phyloP scores from a whole-genome alignment of 495 filamentous ascomycete genomes.

The Tetracladium setigerum region DNA sequence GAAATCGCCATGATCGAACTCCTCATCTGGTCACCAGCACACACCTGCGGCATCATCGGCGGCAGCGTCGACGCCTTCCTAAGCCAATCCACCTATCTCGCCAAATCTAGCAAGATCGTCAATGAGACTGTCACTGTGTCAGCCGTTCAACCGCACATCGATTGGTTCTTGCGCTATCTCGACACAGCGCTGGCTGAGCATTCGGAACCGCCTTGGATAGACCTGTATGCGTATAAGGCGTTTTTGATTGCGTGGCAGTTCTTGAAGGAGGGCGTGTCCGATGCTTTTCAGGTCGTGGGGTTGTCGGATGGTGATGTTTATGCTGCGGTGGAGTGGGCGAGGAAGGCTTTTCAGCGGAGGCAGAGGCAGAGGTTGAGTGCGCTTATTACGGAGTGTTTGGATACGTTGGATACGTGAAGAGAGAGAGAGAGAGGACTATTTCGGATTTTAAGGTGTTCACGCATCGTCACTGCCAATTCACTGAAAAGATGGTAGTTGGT shows the following conservation, averaged over 20 bases:
- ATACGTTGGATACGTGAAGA: slow-evolving; percentile 12
- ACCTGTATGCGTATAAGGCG: slow-evolving; percentile 31
- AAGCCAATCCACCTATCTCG: slow-evolving; percentile 23
- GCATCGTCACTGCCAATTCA: no score
- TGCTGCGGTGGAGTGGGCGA: slow-evolving; percentile 27
- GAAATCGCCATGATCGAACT: slow-evolving; percentile 32
- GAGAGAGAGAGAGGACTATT: neutral
- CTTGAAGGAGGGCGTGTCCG: slow-evolving; percentile 18
- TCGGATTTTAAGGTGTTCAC: no score
- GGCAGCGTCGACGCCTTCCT: slow-evolving; percentile 26
- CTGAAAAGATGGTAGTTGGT: no score
- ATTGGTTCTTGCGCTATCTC: slow-evolving; percentile 33
- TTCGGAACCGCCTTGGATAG: slow-evolving; percentile 28
- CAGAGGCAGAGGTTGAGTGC: slow-evolving; percentile 23
- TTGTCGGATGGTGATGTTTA: slow-evolving; percentile 25
- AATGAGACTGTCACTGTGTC: slow-evolving; percentile 17
- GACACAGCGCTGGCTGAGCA: slow-evolving; percentile 13
- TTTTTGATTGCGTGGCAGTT: slow-evolving; percentile 35
- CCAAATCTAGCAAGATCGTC: slow-evolving; percentile 21
- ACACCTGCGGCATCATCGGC: slow-evolving; percentile 28
- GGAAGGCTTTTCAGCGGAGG: slow-evolving; percentile 23
- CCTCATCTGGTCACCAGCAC: slow-evolving; percentile 30
- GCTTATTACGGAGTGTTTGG: slow-evolving; percentile 27
- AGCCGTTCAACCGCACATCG: slow-evolving; percentile 27
- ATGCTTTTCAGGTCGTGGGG: slow-evolving; percentile 25